phyloP scores from a whole-genome alignment of 768 basidiomycete species.

The Cystofilobasidium bisporidii region DNA sequence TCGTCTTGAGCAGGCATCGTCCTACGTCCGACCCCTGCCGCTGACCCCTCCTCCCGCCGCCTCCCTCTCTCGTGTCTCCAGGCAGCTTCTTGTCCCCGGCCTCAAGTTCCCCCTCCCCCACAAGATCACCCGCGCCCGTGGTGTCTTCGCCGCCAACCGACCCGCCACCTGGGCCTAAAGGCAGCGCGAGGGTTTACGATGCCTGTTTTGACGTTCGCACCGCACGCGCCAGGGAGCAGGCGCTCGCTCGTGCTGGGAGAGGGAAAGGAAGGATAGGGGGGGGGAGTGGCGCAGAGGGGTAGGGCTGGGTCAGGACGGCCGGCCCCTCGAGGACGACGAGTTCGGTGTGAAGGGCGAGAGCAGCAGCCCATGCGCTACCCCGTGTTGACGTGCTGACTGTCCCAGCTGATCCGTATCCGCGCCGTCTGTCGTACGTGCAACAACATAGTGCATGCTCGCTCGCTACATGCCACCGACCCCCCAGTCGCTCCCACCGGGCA shows the following conservation, averaged over 20 bases:
- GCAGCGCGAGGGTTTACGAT: too few relatives aligned
- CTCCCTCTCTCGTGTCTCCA: conserved; percentile 66
- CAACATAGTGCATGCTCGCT: not conserved
- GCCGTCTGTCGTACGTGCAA: too few relatives aligned
- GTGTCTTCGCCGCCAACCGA: conserved; percentile 29
- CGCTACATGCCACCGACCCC: conserved; percentile 1
- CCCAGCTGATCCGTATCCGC: too few relatives aligned
- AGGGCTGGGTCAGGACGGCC: too few relatives aligned
- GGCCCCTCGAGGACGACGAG: too few relatives aligned
- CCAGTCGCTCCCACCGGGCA: conserved; percentile 17
- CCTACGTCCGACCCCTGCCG: not conserved
- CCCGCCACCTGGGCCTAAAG: conserved; percentile 30
- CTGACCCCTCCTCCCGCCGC: not conserved
- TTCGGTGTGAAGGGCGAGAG: too few relatives aligned
- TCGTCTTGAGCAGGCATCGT: not conserved
- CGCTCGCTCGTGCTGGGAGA: too few relatives aligned
- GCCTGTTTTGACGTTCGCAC: too few relatives aligned
- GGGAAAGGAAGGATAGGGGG: not conserved
- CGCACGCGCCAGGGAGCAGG: too few relatives aligned
- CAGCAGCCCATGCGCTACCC: too few relatives aligned
- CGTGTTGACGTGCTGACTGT: too few relatives aligned
- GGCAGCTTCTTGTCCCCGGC: conserved; percentile 76
- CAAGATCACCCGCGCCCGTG: conserved; percentile 42
- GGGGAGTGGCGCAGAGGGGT: not conserved
- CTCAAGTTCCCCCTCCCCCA: conserved; percentile 95